phyloP scores from a whole-genome alignment of 768 basidiomycete genomes.

The Termitomyces sp. region DNA sequence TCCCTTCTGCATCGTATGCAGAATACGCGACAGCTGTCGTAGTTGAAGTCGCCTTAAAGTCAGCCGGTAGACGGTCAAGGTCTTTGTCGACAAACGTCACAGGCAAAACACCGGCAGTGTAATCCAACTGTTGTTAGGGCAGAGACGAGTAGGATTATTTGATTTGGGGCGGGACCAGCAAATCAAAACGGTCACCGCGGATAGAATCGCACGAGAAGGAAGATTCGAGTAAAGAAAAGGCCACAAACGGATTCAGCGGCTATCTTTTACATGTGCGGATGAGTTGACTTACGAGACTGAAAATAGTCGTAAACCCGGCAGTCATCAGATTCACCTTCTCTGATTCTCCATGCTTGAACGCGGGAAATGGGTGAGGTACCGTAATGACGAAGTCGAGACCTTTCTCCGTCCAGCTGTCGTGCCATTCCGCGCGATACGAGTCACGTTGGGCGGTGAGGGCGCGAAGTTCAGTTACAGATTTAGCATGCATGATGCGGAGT shows the following conservation, averaged over 20 bases:
- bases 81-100: constrained; percentile 45
- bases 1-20: constrained; percentile 54
- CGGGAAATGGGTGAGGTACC: constrained; percentile 59
- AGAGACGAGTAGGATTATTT: not conserved
- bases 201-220: not conserved
- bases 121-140: constrained; percentile 38
- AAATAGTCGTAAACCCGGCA: constrained; percentile 61
- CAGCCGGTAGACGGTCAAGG: constrained; percentile 27
- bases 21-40: constrained; percentile 25
- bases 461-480: constrained; percentile 47
- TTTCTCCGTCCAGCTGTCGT: constrained; percentile 39
- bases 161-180: not conserved
- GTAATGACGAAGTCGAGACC: constrained; percentile 61
- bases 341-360: constrained; percentile 47
- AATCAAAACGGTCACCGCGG: not conserved
- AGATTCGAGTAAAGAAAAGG: not conserved
- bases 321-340: constrained; percentile 51
- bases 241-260: constrained; percentile 7
- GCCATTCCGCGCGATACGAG: constrained; percentile 38
- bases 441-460: constrained; percentile 42
- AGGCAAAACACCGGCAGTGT: constrained; percentile 54
- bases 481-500: constrained; percentile 35
- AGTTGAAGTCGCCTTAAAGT: constrained; percentile 24
- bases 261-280: constrained; percentile 2
- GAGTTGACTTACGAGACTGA: constrained; percentile 46